Percentiles rank a stretch among this genome's conserved stretches.
phyloP scores from a whole-genome alignment of 345 rosid species.

The Lumnitzera littorea region DNA sequence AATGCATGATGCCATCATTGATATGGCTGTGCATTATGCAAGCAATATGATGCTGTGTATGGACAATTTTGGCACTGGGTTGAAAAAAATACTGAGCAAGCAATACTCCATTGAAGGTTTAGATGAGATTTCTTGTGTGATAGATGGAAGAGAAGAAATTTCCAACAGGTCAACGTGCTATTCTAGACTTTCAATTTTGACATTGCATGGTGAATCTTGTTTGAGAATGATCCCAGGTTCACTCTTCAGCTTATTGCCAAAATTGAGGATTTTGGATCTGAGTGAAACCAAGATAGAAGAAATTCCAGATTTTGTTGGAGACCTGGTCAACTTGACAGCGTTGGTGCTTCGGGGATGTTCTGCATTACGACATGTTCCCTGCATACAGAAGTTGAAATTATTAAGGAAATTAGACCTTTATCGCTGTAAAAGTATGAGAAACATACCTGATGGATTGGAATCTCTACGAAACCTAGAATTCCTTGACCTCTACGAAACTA shows the following conservation, averaged over 20 bases:
- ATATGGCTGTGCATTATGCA: conserved; percentile 19
- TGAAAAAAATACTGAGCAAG: not conserved
- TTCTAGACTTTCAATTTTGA: conserved; percentile 4
- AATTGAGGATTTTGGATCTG: conserved; percentile 3
- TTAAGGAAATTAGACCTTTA: conserved; percentile 16
- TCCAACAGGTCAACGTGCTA: conserved; percentile 5
- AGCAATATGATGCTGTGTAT: conserved; percentile 2
- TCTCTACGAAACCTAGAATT: conserved; percentile 11
- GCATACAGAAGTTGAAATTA: conserved; percentile 5
- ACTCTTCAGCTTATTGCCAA: conserved; percentile 3
- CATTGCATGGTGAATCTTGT: not conserved
- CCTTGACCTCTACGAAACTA: not conserved
- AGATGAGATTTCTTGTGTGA: conserved; percentile 13
- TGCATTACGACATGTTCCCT: conserved; percentile 6
- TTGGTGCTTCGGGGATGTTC: not conserved
- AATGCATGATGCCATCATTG: conserved; percentile 25
- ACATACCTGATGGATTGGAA: conserved; percentile 17
- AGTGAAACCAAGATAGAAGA: not conserved
- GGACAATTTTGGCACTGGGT: conserved; percentile 7
- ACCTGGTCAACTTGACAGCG: conserved; percentile 10
- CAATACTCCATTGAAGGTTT: conserved; percentile 11
- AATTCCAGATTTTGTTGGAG: conserved; percentile 17
- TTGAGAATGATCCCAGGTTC: not conserved
- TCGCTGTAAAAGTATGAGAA: not conserved
- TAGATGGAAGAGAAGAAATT: not conserved